Conservation (phyloP, 2,329 filamentous ascomycete species). For the Paramyrothecium sp. region DNA sequence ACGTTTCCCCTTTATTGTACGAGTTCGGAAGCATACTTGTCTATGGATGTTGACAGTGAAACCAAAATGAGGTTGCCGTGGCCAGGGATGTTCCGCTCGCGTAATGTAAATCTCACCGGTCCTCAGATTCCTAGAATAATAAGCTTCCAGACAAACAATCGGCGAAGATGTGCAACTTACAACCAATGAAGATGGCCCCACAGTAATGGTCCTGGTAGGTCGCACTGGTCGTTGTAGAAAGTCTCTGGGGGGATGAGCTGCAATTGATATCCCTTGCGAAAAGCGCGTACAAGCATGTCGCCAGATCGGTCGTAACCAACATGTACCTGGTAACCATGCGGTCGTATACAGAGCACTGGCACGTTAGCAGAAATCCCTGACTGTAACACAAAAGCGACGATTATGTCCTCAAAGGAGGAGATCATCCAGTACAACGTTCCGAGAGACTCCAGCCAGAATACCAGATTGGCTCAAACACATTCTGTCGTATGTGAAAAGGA, state of each 20-base stretch:
- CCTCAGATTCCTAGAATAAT: slow-evolving; percentile 11
- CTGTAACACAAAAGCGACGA: too few relatives aligned
- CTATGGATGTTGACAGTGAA: slow-evolving; percentile 11
- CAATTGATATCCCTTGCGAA: slow-evolving; percentile 11
- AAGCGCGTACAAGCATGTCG: slow-evolving; percentile 23
- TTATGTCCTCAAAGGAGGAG: too few relatives aligned
- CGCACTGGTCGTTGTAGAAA: slow-evolving; percentile 20
- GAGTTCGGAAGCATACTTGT: slow-evolving; percentile 10
- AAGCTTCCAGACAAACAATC: not conserved
- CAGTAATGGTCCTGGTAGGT: slow-evolving; percentile 50
- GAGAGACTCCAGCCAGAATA: too few relatives aligned
- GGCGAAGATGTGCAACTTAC: slow-evolving; percentile 24
- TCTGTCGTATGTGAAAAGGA: too few relatives aligned
- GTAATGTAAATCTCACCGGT: slow-evolving; percentile 17
- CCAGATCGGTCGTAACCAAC: slow-evolving; percentile 25
- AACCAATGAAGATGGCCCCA: slow-evolving; percentile 58
- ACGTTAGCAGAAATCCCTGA: not conserved
- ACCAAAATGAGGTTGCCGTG: slow-evolving; percentile 4
- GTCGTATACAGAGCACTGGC: slow-evolving; percentile 9
- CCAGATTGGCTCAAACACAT: too few relatives aligned
- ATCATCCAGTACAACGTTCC: too few relatives aligned
- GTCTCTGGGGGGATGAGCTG: slow-evolving; percentile 16
- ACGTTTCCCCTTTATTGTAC: not conserved
- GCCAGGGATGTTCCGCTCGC: slow-evolving; percentile 14
- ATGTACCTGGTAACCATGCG: slow-evolving; percentile 49